These are phyloP conservation scores for Wickerhamomyces hampshirensis DNA, from an alignment of 805 yeast species.

Conservation along the genomic window DNA sequence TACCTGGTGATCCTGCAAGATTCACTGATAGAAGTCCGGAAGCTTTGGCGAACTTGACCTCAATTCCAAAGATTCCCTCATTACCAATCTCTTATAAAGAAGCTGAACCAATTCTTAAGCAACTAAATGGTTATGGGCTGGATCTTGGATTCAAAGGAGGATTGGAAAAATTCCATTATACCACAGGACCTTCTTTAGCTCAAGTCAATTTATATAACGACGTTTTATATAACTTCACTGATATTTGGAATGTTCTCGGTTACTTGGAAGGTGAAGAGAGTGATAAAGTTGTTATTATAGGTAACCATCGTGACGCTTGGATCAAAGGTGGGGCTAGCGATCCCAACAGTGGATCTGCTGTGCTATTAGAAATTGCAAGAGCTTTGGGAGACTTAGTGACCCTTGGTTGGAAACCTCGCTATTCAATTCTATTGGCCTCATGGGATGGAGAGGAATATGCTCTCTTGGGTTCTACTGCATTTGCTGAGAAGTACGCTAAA, in stretches of 20 bases:
- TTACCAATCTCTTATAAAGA: slow-evolving; percentile 64
- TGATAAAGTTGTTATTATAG: slow-evolving; percentile 56
- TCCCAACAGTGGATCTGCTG: slow-evolving; percentile 73
- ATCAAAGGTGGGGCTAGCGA: slow-evolving; percentile 74
- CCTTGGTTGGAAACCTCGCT: slow-evolving; percentile 60
- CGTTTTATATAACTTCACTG: slow-evolving; percentile 58
- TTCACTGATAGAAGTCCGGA: slow-evolving; percentile 60
- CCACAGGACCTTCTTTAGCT: slow-evolving; percentile 45
- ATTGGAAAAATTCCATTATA: slow-evolving; percentile 40
- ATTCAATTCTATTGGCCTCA: slow-evolving; percentile 64
- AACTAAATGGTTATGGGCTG: slow-evolving; percentile 55
- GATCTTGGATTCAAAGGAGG: slow-evolving; percentile 46
- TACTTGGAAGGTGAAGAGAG: slow-evolving; percentile 47
- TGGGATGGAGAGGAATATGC: slow-evolving; percentile 87
- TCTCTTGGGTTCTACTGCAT: slow-evolving; percentile 70
- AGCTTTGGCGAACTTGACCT: slow-evolving; percentile 39
- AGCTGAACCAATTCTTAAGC: slow-evolving; percentile 55
- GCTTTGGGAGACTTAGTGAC: slow-evolving; percentile 47
- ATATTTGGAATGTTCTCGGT: slow-evolving; percentile 62
- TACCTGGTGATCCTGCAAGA: slow-evolving; percentile 73
- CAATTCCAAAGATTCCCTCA: slow-evolving; percentile 64
- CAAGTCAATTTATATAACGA: slow-evolving; percentile 51
- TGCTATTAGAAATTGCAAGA: slow-evolving; percentile 57
- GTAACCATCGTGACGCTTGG: slow-evolving; percentile 83
- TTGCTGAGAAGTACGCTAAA: slow-evolving; percentile 58